Base-by-base conservation (phyloP, 2,329 filamentous ascomycete species). In the Metarhizium rileyi region DNA sequence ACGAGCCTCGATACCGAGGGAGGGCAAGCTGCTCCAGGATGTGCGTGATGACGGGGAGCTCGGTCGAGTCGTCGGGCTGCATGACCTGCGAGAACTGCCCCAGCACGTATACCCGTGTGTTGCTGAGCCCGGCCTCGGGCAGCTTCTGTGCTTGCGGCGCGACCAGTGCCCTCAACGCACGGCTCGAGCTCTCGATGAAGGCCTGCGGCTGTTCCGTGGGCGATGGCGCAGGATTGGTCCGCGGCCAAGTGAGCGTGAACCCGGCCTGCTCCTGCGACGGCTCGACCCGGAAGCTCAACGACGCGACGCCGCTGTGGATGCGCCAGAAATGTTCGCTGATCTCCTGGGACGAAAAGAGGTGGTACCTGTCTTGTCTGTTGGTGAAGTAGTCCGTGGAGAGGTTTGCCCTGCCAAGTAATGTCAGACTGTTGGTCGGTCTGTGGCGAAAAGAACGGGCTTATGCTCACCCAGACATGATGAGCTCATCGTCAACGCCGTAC, bases 371-470 rank as follows among this genome's bases (percentile, higher is more conserved):
- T 60, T 97, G 86, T 10, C 93, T 83, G 59, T 97, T 93, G 36
- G 90, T 95, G 61, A 98, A 98, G 68, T 98, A 98, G 62, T 98
- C 91, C 41, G 77, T 80, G 0, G 89, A 95, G 6, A 98, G 71
- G 58, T 98, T 98, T 16, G 93, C 93, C 7, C 74, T 76, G 35
- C 5, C n/a, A 2, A 12, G 27, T 28, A 5, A n/a, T 22, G 8
- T 30, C 22, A 52, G 43, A 35, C 3, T 28, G 25, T 4, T 22
- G 2, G 20, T 25, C 20, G 5, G 18, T 26, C 14, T 28, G 10
- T 20, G 10, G n/a, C 22, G 28, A 10, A 14, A 6, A 36, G 8
- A 28, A 20, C 12, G 1, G 4, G 9, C 22, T 5, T 20, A 46
- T 49, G 50, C 72, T 54, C 76, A 88, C 80, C 90, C 90, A 7